Conservation (phyloP, 352 stramenopile species). For the Globisporangium nunn region DNA sequence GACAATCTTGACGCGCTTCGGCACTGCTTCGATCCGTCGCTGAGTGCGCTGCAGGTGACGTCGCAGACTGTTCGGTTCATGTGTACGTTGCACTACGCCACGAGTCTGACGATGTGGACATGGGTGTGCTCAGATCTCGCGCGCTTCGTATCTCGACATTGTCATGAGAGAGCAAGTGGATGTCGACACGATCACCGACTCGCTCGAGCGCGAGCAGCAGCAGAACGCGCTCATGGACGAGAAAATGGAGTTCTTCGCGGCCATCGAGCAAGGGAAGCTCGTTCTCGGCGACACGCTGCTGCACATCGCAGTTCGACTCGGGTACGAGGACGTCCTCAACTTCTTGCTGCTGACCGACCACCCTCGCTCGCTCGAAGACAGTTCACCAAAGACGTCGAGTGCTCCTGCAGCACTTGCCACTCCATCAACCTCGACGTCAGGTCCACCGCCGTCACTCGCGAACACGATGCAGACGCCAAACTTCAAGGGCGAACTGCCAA, state of each 20-base stretch:
- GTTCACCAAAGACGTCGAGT: too few relatives aligned
- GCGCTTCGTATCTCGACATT: conserved; percentile 72
- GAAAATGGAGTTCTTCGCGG: conserved; percentile 73
- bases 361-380: background rate
- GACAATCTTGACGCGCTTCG: conserved; percentile 37
- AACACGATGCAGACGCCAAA: conserved; percentile 52
- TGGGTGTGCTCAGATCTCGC: conserved; percentile 36
- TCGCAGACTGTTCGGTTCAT: background rate
- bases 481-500: conserved; percentile 51
- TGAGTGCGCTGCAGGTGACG: conserved; percentile 45
- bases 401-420: background rate
- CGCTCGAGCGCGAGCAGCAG: conserved; percentile 39
- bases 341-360: conserved; percentile 62
- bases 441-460: background rate
- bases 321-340: conserved; percentile 41
- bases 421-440: background rate
- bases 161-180: conserved; percentile 50
- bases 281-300: conserved; percentile 67
- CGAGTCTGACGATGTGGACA: background rate
- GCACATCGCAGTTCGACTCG: conserved; percentile 56
- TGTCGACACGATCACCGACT: conserved; percentile 55
- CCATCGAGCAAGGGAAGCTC: conserved; percentile 44
- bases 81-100: background rate
- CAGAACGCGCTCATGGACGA: conserved; percentile 50
- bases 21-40: conserved; percentile 27